These are phyloP conservation scores for Silene noctiflora DNA, from an alignment of 179 eudicot species.

Conservation along the genomic window DNA sequence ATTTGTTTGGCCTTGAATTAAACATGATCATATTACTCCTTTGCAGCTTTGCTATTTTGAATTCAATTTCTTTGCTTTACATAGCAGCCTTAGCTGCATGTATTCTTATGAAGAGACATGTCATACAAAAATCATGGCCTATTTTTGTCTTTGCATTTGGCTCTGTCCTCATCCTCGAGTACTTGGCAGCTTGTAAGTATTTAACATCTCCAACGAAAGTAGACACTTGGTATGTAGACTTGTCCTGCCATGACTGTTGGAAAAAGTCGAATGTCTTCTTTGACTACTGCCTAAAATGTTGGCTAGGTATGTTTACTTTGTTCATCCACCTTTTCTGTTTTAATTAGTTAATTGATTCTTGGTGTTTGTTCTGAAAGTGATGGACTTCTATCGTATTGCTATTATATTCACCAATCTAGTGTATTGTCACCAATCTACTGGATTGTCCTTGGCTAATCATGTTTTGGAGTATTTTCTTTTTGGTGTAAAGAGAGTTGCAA, in stretches of 20 bases:
- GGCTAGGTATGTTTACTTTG: constrained; percentile 64
- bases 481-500: not conserved
- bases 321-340: constrained; percentile 5
- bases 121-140: constrained; percentile 77
- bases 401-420: not conserved
- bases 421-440: not conserved
- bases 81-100: constrained; percentile 81
- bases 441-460: not conserved
- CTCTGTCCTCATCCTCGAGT: constrained; percentile 66
- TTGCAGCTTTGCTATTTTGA: constrained; percentile 78
- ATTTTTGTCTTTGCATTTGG: constrained; percentile 69
- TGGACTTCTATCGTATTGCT: not conserved
- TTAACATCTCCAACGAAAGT: constrained; percentile 35
- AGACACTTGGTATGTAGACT: constrained; percentile 25
- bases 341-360: not conserved
- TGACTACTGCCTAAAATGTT: constrained; percentile 66
- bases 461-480: not conserved
- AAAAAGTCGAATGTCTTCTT: constrained; percentile 50
- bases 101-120: constrained; percentile 61
- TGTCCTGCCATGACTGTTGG: constrained; percentile 87
- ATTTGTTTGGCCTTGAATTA: constrained; percentile 92
- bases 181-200: constrained; percentile 70
- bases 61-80: constrained; percentile 75
- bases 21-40: constrained; percentile 84
- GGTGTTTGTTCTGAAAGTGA: not conserved